phyloP scores from a whole-genome alignment of 768 basidiomycete species.

The Termitomyces sp. region DNA sequence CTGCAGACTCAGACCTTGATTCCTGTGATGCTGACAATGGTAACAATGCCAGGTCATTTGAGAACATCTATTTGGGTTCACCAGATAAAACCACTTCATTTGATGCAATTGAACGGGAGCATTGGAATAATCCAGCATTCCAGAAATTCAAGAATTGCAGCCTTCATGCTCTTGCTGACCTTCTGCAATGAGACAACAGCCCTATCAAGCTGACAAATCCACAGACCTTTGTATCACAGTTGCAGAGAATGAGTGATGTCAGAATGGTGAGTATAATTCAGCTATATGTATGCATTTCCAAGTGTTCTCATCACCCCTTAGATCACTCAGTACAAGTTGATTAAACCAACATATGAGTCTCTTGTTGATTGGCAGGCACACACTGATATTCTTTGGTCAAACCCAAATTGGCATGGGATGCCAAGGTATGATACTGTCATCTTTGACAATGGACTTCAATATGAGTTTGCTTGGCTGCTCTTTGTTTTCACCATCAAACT shows the following conservation, averaged over 20 bases:
- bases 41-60: background rate
- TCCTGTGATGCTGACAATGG: background rate
- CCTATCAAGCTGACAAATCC: background rate
- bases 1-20: background rate
- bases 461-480: constrained; percentile 2
- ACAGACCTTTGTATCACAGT: background rate
- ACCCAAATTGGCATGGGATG: background rate
- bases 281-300: background rate
- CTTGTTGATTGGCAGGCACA: too few relatives aligned
- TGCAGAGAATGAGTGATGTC: background rate
- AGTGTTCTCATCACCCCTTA: background rate
- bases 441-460: background rate
- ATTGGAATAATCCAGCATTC: background rate
- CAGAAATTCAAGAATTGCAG: background rate
- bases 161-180: background rate
- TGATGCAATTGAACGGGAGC: background rate
- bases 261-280: background rate
- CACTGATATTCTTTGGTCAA: background rate
- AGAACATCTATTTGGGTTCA: background rate
- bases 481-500: constrained; percentile 1
- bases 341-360: background rate
- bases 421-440: constrained; percentile 1
- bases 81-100: background rate
- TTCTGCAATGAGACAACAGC: background rate
- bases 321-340: background rate